Conservation (phyloP, 177 flowering plant species). For the Vitis hybrid region DNA sequence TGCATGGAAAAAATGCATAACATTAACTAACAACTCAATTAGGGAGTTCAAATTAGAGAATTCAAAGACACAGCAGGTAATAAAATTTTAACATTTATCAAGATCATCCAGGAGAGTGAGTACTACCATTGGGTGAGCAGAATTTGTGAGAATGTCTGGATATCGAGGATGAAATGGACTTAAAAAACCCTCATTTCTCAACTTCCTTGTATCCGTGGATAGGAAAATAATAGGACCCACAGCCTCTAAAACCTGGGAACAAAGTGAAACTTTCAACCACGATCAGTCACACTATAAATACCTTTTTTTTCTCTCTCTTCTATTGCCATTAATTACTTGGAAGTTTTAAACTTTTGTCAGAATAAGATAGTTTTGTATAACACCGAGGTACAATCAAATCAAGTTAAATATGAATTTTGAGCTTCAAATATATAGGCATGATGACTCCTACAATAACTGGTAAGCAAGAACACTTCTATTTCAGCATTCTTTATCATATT, state of each 20-base stretch:
- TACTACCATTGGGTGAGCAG: conserved; percentile 97
- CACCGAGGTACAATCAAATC: too few relatives aligned
- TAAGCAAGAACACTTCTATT: too few relatives aligned
- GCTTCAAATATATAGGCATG: too few relatives aligned
- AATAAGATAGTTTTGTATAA: too few relatives aligned
- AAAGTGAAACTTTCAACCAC: conserved; percentile 2
- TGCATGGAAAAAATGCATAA: background rate
- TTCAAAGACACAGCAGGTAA: background rate
- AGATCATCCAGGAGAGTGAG: conserved; percentile 2
- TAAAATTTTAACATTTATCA: background rate
- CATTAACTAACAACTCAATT: background rate
- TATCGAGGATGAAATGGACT: conserved; percentile 99
- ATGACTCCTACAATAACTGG: too few relatives aligned
- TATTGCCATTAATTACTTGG: too few relatives aligned
- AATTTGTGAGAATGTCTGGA: conserved; percentile 97
- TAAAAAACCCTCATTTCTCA: conserved; percentile 96
- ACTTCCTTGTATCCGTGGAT: conserved; percentile 89
- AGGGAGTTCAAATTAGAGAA: background rate
- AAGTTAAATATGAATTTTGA: too few relatives aligned
- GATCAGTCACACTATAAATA: background rate
- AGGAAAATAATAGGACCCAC: conserved; percentile 91
- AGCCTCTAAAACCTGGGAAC: conserved; percentile 88
- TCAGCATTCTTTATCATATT: too few relatives aligned
- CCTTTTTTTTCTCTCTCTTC: too few relatives aligned
- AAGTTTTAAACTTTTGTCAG: too few relatives aligned